A percentile compares a stretch with the other conserved stretches of the same genome.
phyloP scores from a whole-genome alignment of 106 monocot species.

The Xerophyta viscosa region DNA sequence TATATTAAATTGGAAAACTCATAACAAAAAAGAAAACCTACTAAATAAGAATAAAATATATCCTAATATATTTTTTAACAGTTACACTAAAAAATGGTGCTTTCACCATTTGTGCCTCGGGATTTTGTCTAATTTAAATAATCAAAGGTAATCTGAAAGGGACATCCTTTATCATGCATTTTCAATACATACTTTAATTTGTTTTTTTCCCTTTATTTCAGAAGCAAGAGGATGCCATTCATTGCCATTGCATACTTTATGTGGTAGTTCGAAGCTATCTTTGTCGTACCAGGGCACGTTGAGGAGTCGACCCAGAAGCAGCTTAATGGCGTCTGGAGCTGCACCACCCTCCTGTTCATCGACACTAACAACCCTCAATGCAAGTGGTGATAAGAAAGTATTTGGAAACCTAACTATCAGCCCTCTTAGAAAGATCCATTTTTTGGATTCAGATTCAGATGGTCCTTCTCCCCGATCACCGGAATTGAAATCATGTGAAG shows the following conservation, averaged over 20 bases:
- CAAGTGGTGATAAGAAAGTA: constrained; percentile 36
- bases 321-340: constrained; percentile 19
- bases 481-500: too few relatives aligned
- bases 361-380: constrained; percentile 32
- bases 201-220: background rate
- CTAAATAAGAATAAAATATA: too few relatives aligned
- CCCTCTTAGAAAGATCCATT: constrained; percentile 68
- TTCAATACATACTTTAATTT: too few relatives aligned
- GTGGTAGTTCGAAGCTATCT: constrained; percentile 50
- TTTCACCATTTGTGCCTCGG: too few relatives aligned
- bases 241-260: constrained; percentile 17
- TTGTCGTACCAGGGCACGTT: constrained; percentile 29
- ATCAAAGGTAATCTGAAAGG: too few relatives aligned
- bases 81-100: too few relatives aligned
- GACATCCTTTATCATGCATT: too few relatives aligned
- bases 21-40: too few relatives aligned
- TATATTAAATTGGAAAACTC: too few relatives aligned
- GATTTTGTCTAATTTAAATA: too few relatives aligned
- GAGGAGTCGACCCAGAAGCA: constrained; percentile 33
- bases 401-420: constrained; percentile 54
- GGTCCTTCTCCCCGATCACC: too few relatives aligned
- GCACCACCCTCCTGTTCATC: constrained; percentile 19
- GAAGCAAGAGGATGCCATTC: constrained; percentile 35
- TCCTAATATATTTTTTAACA: too few relatives aligned
- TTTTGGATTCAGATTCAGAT: constrained; percentile 78